Evolutionary conservation across 2,329 filamentous ascomycete species (phyloP), one percentile per base, ranked within the genome.

Genomic region (Trichoderma sp.): DNA sequence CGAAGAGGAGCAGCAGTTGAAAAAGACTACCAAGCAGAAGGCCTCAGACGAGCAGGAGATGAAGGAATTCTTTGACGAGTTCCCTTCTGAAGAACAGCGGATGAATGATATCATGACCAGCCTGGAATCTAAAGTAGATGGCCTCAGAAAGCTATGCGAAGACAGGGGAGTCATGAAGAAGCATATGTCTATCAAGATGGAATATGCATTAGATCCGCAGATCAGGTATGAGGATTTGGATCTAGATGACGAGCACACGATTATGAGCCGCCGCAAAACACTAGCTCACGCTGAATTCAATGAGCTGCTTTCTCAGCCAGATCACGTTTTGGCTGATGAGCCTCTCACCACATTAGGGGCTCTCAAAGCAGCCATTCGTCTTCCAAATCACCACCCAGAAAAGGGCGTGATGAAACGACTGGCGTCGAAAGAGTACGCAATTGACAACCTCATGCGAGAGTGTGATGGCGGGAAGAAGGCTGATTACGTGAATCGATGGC

Each of bases 401-500:
- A 82, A 78, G 64, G 72, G 72, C 11, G 75, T 70, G 56, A 77
- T 75, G n/a, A 73, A 85, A 61, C 77, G 79, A 1, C 76, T 80
- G 24, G 82, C 83, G 2, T 77, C 80, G 62, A 86, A 85, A 69
- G 85, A 87, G 73, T 81, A 79, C n/a, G 79, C 78, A 37, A 86
- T 87, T 63, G 76, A 82, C 55, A 79, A 76, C 6, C 78, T 86
- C 13, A 74, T 86, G 60, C 72, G 72, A 29, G 80, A 81, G 3
- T 73, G 76, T 3, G 73, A 78, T 13, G 73, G 74, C 2, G 79
- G 79, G 3, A 79, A 80, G 72, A 83, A 81, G 71, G 76, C 75
- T 1, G 82, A 85, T 61, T 85, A 81, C 68, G 81, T 88, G 72
- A 79, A 79, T 71, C 79, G 83, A 52, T 88, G 86, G 86, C 76